A percentile compares a stretch with the other conserved stretches of the same genome.
phyloP scores from a whole-genome alignment of 345 rosid species.

The Cardamine occulta region DNA sequence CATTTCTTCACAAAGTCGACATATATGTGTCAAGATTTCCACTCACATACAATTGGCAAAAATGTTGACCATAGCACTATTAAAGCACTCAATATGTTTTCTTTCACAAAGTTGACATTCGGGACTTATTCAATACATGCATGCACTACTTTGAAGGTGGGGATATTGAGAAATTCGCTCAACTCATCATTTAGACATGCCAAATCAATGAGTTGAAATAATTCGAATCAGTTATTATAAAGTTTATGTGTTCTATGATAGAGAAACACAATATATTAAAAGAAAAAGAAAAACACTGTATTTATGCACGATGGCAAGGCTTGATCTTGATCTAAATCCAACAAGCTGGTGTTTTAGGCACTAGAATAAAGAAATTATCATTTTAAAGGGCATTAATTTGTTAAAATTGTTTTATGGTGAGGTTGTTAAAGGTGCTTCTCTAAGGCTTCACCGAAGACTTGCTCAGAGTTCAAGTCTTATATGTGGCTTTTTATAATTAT shows the following conservation, averaged over 20 bases:
- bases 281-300: background rate
- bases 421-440: no score
- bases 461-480: no score
- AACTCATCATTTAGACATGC: conserved; percentile 4
- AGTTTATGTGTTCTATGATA: background rate
- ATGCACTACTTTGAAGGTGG: background rate
- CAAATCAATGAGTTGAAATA: background rate
- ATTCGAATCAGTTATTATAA: background rate
- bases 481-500: background rate
- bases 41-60: background rate
- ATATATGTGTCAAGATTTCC: background rate
- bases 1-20: background rate
- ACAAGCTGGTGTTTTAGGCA: no score
- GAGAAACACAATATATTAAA: background rate
- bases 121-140: background rate
- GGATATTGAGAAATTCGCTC: background rate
- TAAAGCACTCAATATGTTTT: background rate
- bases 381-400: no score
- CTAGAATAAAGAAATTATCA: no score
- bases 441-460: no score
- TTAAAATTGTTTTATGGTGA: no score
- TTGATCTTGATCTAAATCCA: no score
- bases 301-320: background rate
- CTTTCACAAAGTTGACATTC: background rate
- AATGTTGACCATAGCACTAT: conserved; percentile 10